Conservation (phyloP, 768 basidiomycete genomes). For the Tylopilus vinaceipallidus region DNA sequence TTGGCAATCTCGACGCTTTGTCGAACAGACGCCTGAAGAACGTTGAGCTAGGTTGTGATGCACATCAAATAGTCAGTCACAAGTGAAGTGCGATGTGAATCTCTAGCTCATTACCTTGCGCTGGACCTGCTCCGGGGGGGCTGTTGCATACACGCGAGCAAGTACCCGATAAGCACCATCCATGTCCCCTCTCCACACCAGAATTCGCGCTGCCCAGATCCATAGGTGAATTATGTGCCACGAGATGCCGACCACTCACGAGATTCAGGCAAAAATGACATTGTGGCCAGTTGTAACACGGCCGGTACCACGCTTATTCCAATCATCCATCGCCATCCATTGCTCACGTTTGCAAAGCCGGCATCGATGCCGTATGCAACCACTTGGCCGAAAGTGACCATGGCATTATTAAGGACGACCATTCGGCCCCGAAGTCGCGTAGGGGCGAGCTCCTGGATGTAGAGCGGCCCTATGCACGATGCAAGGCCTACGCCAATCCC, state of each 20-base stretch:
- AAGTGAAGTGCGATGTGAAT: background rate
- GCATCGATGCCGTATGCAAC: conserved; percentile 75
- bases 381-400: conserved; percentile 80
- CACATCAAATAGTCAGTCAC: background rate
- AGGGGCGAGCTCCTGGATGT: conserved; percentile 82
- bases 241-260: conserved; percentile 45
- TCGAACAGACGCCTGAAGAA: conserved; percentile 57
- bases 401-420: conserved; percentile 80
- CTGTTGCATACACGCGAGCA: conserved; percentile 65
- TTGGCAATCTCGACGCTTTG: conserved; percentile 61
- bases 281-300: conserved; percentile 54
- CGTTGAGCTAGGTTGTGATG: conserved; percentile 42
- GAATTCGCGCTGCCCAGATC: conserved; percentile 49
- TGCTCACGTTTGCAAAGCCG: conserved; percentile 52
- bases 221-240: background rate
- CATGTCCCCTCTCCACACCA: conserved; percentile 54
- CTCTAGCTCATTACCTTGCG: conserved; percentile 54
- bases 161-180: conserved; percentile 54
- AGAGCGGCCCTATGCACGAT: conserved; percentile 75
- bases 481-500: conserved; percentile 75
- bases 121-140: conserved; percentile 61
- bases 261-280: conserved; percentile 74
- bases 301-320: conserved; percentile 73
- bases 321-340: conserved; percentile 86
- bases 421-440: conserved; percentile 71